Evolutionary conservation across 257 asterid species (phyloP).

Genomic region (Jacaranda mimosifolia): DNA sequence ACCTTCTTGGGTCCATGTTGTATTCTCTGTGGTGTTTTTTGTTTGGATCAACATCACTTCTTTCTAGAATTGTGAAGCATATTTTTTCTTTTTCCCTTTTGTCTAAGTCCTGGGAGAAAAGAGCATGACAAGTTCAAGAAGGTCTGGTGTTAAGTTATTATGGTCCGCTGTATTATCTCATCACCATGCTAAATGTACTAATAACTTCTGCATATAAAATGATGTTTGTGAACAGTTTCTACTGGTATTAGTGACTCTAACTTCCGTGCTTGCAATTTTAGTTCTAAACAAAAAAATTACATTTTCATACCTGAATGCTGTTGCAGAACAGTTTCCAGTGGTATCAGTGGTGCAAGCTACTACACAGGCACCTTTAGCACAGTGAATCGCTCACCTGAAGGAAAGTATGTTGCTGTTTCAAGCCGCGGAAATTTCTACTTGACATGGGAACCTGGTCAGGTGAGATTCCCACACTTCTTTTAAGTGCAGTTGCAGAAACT

Average conservation of each 20-base stretch:
- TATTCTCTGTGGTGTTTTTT: not conserved
- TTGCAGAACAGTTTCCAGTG: constrained; percentile 99
- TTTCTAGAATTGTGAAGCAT: not conserved
- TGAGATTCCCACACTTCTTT: constrained; percentile 41
- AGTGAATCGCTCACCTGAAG: constrained; percentile 95
- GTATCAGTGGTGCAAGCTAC: constrained; percentile 99
- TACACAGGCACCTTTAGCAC: constrained; percentile 94
- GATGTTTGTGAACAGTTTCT: constrained; percentile 1
- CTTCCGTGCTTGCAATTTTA: constrained; percentile 26
- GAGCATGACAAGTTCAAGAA: no score
- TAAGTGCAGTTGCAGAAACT: constrained; percentile 10
- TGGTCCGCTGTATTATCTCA: no score
- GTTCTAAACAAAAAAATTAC: constrained; percentile 34
- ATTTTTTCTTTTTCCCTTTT: no score
- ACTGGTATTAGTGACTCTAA: not conserved
- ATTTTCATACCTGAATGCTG: constrained; percentile 44
- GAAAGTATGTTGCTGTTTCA: constrained; percentile 96
- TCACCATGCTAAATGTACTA: no score
- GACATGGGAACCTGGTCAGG: constrained; percentile 99
- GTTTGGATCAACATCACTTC: constrained; percentile 3
- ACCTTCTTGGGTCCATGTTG: not conserved
- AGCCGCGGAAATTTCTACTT: constrained; percentile 98
- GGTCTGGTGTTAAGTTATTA: no score
- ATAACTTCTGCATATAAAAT: constrained; percentile 11
- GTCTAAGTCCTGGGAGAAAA: no score